Base-by-base conservation (phyloP, 2,329 filamentous ascomycete genomes). In the Microthyrium microscopicum region DNA sequence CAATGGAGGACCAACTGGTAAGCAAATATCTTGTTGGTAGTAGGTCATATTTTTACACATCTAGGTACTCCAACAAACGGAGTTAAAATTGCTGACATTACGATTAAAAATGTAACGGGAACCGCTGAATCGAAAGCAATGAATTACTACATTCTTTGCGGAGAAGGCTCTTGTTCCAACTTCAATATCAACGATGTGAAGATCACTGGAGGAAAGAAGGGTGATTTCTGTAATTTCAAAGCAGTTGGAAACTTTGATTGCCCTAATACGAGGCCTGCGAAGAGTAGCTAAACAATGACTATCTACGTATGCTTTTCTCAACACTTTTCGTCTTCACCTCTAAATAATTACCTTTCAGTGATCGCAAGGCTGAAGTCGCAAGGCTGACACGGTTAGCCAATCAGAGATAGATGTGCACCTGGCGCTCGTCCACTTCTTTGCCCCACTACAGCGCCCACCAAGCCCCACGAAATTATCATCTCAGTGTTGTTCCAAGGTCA, bases 71-170 rank as follows among this genome's bases (percentile, higher is more conserved):
- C 64, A 4, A 66, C 63, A 6, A 55, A 50, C 16, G 59, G 56
- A 29, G 57, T 66, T 11, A 54, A 54, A 2, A 60, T 68, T 39
- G 60, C 56, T 3, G 51, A 45, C 13, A 45, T 67, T 11, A 52
- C 46, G 1, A 31, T 66, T 5, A 36, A 44, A 24, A 50, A 53
- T 26, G 50, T 66, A 31, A 58, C 51, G 3, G 64, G 63, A 5
- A 48, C 53, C 4, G 62, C 68, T 29, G 37, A 47, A 21, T 50
- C 46, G 38, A 39, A 36, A 19, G 55, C 50, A 3, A 47, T 43
- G 5, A 33, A 64, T 32, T 48, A 68, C 40, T 65, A 65, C 43
- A 64, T 72, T 36, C 58, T 70, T 12, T 72, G 68, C 42, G 68
- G 59, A 11, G 50, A 44, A n/a, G 64, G 60, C 19, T 54, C 56